Evolutionary conservation across 495 filamentous ascomycete species (phyloP).

Genomic region (Podospora bellae-mahoneyi): DNA sequence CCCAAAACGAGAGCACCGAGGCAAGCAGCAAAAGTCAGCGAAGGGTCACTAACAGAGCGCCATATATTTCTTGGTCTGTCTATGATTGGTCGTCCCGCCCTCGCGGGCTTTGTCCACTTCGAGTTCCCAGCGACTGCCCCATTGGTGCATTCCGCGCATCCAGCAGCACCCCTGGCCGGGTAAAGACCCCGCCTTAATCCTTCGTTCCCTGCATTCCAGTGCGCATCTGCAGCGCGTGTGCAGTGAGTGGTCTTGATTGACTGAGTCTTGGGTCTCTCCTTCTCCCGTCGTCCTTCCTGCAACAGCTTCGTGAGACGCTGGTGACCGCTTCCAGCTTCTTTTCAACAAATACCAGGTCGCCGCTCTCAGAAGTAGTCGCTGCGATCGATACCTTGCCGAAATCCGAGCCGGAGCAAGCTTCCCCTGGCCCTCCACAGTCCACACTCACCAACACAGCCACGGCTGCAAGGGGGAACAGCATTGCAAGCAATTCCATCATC

Average conservation of each 20-base stretch:
- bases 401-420: neutral
- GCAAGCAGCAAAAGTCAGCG: neutral
- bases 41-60: neutral
- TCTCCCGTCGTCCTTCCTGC: neutral
- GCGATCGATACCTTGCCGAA: neutral
- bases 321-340: neutral
- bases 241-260: neutral
- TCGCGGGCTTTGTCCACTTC: constrained; percentile 5
- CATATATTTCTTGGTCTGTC: constrained; percentile 9
- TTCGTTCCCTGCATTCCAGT: constrained; percentile 13
- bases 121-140: neutral
- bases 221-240: constrained; percentile 1
- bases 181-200: constrained; percentile 22
- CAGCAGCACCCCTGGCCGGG: constrained; percentile 9
- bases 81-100: constrained; percentile 18
- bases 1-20: neutral
- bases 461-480: constrained; percentile 5
- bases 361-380: neutral
- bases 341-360: neutral
- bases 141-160: constrained; percentile 20
- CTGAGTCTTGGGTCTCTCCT: neutral
- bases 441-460: neutral
- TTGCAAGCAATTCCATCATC: constrained; percentile 1
- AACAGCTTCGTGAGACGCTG: neutral
- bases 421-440: neutral